A percentile compares a stretch with the other conserved stretches of the same genome.
phyloP scores from a whole-genome alignment of 768 basidiomycete species.

The Porphyrellus cyaneotinctus region DNA sequence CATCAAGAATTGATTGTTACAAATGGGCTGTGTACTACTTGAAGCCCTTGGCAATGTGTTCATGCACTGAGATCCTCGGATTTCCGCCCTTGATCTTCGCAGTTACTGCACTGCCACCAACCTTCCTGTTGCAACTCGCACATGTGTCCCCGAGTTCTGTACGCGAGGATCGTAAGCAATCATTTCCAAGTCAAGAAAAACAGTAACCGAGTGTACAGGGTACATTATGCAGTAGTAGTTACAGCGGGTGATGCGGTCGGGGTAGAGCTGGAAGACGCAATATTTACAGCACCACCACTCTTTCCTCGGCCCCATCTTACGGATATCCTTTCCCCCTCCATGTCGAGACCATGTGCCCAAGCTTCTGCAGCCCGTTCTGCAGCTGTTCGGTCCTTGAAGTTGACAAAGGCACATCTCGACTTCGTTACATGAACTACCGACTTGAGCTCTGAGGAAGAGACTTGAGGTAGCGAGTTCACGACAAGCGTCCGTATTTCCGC shows the following conservation, averaged over 20 bases:
- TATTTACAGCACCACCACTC: slow-evolving; percentile 36
- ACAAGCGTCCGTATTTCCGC: slow-evolving; percentile 69
- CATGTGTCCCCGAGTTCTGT: no score
- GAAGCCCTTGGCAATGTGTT: no score
- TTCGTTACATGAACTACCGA: slow-evolving; percentile 85
- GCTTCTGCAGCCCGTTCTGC: slow-evolving; percentile 88
- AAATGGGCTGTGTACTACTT: no score
- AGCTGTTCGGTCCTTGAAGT: slow-evolving; percentile 77
- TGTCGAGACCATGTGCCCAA: slow-evolving; percentile 87
- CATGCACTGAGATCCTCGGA: neutral
- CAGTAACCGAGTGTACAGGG: neutral
- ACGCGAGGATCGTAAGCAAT: no score
- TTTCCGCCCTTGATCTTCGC: neutral
- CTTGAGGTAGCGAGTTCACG: slow-evolving; percentile 58
- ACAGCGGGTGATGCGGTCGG: slow-evolving; percentile 4
- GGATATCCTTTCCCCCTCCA: slow-evolving; percentile 67
- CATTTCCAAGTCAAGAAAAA: no score
- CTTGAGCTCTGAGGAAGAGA: slow-evolving; percentile 64
- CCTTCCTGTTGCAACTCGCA: neutral
- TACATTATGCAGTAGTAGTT: slow-evolving; percentile 13
- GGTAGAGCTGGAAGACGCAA: slow-evolving; percentile 14
- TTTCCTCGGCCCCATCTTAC: slow-evolving; percentile 89
- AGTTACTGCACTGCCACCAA: neutral
- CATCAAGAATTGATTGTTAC: no score
- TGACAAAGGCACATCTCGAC: slow-evolving; percentile 91